Base-by-base conservation (phyloP, 148 eudicot genomes). In the Rhododendron griersonianum region DNA sequence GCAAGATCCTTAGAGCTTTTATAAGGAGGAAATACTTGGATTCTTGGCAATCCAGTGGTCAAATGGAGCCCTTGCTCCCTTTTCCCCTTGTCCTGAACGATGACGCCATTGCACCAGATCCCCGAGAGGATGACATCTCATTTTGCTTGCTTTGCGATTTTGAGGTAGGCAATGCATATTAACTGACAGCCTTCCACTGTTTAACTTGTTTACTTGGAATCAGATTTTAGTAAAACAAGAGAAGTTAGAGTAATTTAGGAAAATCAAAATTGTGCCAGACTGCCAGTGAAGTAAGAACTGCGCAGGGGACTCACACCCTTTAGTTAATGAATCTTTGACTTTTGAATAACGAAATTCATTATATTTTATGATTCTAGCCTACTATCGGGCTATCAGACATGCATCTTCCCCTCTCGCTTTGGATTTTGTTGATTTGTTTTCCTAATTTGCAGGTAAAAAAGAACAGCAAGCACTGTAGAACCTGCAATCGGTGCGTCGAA, bases 401-500 rank as follows among this genome's bases (percentile, higher is more conserved):
- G 28, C 35, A 25, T 65, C 33, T 23, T 45, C 23, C 69, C 11
- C 67, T 37, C 37, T 28, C 28, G 79, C 25, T 79, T 80, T 51
- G 73, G 11, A 13, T 30, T 30, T 71, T 71, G 76, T 30, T 71
- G 33, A 33, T 11, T 71, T 71, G 37, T 30, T 71, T 71, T 13
- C 18, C 15, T 71, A 30, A 13, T 71, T 71, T 71, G 76, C 89
- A 94, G 96, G 98, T 96, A 41, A 91, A 91, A 80, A 92, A 90
- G 87, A 91, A 93, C 84, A 96, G 99, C 91, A 96, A 96, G 86
- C 99, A 96, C 86, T 96, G 98, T 86, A 87, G 98, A 87, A 91
- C 94, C 41, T 96, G 99, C 89, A 96, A 95, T 79, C 92, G 98
- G 16, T 96, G 99, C 47, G 98, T 96, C 37, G 98, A 96, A 85